These are phyloP conservation scores for Colletotrichum trifolii DNA, from an alignment of 2,329 filamentous ascomycete genomes.

Conservation along the genomic window DNA sequence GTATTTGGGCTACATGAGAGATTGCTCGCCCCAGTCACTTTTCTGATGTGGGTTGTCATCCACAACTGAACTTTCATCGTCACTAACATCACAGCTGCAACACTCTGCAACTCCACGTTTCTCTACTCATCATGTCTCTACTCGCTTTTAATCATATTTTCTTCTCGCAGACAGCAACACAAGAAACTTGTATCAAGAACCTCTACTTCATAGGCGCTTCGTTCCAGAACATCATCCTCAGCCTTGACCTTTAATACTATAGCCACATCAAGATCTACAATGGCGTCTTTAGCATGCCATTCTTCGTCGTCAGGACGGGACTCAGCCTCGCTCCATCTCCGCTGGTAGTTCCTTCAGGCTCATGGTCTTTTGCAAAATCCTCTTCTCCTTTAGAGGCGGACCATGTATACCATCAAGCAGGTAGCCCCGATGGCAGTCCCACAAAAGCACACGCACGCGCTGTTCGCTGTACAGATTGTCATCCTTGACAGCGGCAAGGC, in stretches of 20 bases:
- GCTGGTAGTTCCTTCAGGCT: neutral
- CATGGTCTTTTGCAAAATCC: neutral
- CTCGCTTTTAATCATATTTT: conserved; percentile 55
- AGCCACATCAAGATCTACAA: neutral
- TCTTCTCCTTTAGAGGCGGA: neutral
- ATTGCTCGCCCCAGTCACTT: conserved; percentile 62
- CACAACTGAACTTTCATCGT: conserved; percentile 48
- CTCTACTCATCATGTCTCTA: conserved; percentile 33
- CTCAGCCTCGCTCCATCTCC: neutral
- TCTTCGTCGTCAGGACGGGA: neutral
- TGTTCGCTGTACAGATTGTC: conserved; percentile 46
- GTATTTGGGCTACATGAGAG: conserved; percentile 59
- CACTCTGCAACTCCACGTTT: conserved; percentile 43
- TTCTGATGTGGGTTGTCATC: conserved; percentile 61
- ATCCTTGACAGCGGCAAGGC: conserved; percentile 46
- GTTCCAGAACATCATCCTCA: neutral
- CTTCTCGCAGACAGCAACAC: conserved; percentile 45
- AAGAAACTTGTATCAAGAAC: conserved; percentile 45
- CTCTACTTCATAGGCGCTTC: conserved; percentile 49
- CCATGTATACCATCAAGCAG: too few species aligned
- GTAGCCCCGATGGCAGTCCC: conserved; percentile 1
- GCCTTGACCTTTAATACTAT: neutral
- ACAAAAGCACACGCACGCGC: conserved; percentile 43
- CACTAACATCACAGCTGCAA: conserved; percentile 38
- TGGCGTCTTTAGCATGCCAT: neutral